Conservation (phyloP, 1,139 yeast genomes). For the Blastobotrys illinoisensis region DNA sequence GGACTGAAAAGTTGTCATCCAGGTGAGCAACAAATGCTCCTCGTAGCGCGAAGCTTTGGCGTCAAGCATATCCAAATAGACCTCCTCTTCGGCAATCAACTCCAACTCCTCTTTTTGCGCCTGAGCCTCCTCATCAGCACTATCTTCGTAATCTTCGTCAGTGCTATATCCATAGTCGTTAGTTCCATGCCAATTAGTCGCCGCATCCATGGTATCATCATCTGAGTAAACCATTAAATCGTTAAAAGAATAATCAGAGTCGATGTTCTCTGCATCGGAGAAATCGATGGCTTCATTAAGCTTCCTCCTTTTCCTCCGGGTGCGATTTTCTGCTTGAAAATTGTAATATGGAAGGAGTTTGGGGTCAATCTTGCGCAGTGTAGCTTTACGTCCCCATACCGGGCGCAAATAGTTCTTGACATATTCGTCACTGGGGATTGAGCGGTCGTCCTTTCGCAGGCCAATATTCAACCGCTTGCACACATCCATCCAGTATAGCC, state of each 20-base stretch:
- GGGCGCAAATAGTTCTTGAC: not conserved
- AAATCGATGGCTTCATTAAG: not conserved
- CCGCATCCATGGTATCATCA: not conserved
- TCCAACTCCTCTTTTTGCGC: not conserved
- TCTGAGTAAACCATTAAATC: not conserved
- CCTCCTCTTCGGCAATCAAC: not conserved
- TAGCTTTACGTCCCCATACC: not conserved
- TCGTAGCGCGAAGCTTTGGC: conserved; percentile 3
- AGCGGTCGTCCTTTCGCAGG: not conserved
- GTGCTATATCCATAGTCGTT: not conserved
- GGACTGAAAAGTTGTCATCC: conserved; percentile 5
- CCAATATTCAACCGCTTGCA: not conserved
- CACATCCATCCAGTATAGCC: conserved; percentile 3
- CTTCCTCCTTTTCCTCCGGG: not conserved
- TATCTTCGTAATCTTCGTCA: not conserved
- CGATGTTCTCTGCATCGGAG: not conserved
- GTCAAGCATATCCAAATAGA: conserved; percentile 7
- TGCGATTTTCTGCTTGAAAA: not conserved
- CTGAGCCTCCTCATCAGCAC: not conserved
- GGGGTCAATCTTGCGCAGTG: not conserved
- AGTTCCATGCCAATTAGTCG: not conserved
- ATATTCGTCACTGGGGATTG: not conserved
- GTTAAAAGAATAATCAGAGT: not conserved
- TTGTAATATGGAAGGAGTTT: not conserved
- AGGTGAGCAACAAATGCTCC: conserved; percentile 9